Evolutionary conservation across 331 rosid species (phyloP), one percentile per base, ranked within the genome.

Genomic region (Acacia pycnantha): DNA sequence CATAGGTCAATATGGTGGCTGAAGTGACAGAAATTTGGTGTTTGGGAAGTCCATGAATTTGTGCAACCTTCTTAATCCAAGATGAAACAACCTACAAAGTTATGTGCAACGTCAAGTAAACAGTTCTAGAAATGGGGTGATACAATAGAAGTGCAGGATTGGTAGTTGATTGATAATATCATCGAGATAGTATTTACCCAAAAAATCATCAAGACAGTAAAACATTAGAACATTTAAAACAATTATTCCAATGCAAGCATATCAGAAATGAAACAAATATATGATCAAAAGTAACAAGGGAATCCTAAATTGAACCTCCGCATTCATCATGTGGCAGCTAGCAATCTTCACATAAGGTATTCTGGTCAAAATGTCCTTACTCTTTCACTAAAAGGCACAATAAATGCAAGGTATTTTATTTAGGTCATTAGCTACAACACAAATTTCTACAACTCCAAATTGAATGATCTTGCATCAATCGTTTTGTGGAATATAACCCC

Each of bases 41-140:
- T 22, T 68, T 77, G 16, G 88, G 85, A 24, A 85, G 70, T n/a
- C 67, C 47, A 31, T 4, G 83, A 77, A 82, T 82, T 56, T 68
- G 56, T 9, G 90, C 90, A 46, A 87, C 84, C 79, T 68, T 82
- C 82, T 85, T 85, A 47, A 85, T 85, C 90, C 90, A 87, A 27
- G 83, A 74, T 70, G 75, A 73, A 40, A 87, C 87, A 67, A 87
- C 73, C 90, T 87, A 41, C 46, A 77, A 44, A 14, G 75, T 77
- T n/a, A 74, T 56, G 29, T 68, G 44, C 40, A 61, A 59, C 66
- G 65, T 59, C 44, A 80, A 80, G 76, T 64, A 84, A 37, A 50
- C 27, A 68, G 5, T 40, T 51, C 24, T 62, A 62, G 46, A 84
- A 44, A 53, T 62, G 13, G 22, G 68, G 66, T 7, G 9, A 79